phyloP scores from a whole-genome alignment of 495 filamentous ascomycete genomes.

The Talaromyces ruber region DNA sequence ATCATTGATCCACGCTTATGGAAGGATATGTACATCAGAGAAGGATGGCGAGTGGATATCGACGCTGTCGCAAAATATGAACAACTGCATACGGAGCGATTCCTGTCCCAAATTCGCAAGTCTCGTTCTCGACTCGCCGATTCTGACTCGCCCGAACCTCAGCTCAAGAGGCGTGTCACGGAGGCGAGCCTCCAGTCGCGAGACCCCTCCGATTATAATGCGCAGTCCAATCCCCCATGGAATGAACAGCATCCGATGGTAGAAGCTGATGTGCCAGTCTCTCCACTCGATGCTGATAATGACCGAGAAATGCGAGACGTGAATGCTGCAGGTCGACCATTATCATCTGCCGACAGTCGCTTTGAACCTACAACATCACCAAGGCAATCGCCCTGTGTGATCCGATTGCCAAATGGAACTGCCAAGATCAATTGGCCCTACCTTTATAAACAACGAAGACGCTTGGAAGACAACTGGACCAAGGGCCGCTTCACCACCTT shows the following conservation, averaged over 20 bases:
- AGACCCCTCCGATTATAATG: constrained; percentile 2
- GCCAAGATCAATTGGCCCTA: constrained; percentile 47
- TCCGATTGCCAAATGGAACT: constrained; percentile 24
- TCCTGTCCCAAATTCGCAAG: constrained; percentile 35
- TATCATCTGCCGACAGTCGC: constrained; percentile 6
- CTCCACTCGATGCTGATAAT: constrained; percentile 26
- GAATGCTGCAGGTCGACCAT: constrained; percentile 12
- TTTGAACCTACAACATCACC: constrained; percentile 10
- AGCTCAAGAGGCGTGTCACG: constrained; percentile 43
- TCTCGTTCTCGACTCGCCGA: constrained; percentile 34
- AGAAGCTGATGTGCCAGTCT: constrained; percentile 29
- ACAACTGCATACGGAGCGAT: constrained; percentile 38
- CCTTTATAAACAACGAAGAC: constrained; percentile 78
- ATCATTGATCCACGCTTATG: constrained; percentile 82
- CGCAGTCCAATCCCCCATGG: constrained; percentile 13
- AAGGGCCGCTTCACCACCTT: constrained; percentile 75
- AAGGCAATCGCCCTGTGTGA: constrained; percentile 23
- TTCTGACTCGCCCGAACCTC: constrained; percentile 36
- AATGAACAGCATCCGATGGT: constrained; percentile 25
- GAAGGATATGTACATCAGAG: constrained; percentile 67
- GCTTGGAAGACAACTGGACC: constrained; percentile 87
- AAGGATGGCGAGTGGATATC: constrained; percentile 74
- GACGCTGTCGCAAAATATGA: constrained; percentile 63
- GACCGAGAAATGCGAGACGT: constrained; percentile 42
- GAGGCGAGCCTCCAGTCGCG: constrained; percentile 32